Evolutionary conservation across 108 stramenopile species (phyloP), one percentile per base, ranked within the genome.

Genomic region (Cylindrotheca fusiformis): DNA sequence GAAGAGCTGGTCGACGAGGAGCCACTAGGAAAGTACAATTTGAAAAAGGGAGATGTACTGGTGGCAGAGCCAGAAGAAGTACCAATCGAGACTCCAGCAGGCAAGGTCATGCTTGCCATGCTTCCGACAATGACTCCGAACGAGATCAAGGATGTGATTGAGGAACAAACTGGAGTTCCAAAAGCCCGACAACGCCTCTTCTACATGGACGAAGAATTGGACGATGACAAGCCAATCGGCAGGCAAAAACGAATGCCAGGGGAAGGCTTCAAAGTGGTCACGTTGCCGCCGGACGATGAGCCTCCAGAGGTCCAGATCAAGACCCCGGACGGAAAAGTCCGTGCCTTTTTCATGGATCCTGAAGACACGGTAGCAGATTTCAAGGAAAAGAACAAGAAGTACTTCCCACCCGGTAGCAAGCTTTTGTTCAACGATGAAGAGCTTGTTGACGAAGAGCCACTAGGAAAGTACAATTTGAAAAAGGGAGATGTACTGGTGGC

Each of bases 121-220:
- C 25, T 71, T 18, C 69, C 69, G 14, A 46, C 68, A 4, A 41
- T 45, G 31, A 60, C 68, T 28, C 58, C 58, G 24, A 21, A 18
- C 18, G 59, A 69, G 26, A 45, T 60, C n/a, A 24, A 46, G 17
- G 68, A 69, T 21, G 20, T 58, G 10, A 47, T 60, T 6, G 29
- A 48, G 30, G 51, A 53, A 44, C 10, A 52, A 26, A 30, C 53
- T 4, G 48, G 30, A 14, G 21, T 26, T 20, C 55, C 55, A 2
- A 59, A 29, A 29, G 20, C 20, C 29, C 26, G 46, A 14, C 29
- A 48, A 29, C 53, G 69, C 1, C n/a, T 55, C 18, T 71, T 62
- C 41, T 63, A 63, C 46, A 33, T 63, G 4, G 55, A 71, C 30
- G 61, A 55, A 4, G 55, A 62, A 56, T 18, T 71, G 14, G 63